These are phyloP conservation scores for Saturnispora diversa DNA, from an alignment of 805 yeast genomes.

Conservation along the genomic window DNA sequence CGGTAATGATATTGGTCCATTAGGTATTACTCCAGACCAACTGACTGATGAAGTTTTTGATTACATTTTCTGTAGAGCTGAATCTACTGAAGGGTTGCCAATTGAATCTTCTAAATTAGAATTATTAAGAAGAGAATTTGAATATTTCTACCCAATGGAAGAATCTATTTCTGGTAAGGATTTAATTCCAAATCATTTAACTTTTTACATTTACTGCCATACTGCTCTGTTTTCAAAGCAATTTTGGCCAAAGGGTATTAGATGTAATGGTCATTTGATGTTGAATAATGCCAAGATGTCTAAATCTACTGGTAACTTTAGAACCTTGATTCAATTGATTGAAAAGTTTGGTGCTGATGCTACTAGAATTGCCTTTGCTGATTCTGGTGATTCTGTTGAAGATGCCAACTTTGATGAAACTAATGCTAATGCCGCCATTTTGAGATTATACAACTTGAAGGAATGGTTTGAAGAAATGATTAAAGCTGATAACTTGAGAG, in stretches of 20 bases:
- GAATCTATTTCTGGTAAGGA: conserved; percentile 92
- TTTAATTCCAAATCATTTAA: conserved; percentile 92
- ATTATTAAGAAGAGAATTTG: conserved; percentile 84
- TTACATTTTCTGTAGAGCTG: conserved; percentile 63
- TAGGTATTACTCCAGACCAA: conserved; percentile 69
- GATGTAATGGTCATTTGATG: conserved; percentile 92
- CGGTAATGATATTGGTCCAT: conserved; percentile 67
- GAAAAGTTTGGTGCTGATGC: conserved; percentile 97
- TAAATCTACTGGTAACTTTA: conserved; percentile 93
- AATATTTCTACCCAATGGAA: conserved; percentile 93
- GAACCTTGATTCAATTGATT: conserved; percentile 79
- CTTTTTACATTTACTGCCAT: conserved; percentile 89
- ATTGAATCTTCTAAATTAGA: conserved; percentile 63
- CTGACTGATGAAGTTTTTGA: conserved; percentile 93
- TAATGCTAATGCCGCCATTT: conserved; percentile 94
- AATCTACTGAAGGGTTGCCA: conserved; percentile 43
- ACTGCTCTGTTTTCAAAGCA: conserved; percentile 86
- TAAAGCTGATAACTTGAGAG: conserved; percentile 46
- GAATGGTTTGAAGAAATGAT: conserved; percentile 90
- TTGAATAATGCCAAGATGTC: conserved; percentile 97
- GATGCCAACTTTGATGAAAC: conserved; percentile 97
- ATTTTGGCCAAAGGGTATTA: conserved; percentile 90
- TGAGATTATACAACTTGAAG: conserved; percentile 83
- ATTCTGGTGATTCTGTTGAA: conserved; percentile 95
- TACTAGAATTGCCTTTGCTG: conserved; percentile 93